Base-by-base conservation (phyloP, 1,139 yeast genomes). In the Magnusiomyces sp. region DNA sequence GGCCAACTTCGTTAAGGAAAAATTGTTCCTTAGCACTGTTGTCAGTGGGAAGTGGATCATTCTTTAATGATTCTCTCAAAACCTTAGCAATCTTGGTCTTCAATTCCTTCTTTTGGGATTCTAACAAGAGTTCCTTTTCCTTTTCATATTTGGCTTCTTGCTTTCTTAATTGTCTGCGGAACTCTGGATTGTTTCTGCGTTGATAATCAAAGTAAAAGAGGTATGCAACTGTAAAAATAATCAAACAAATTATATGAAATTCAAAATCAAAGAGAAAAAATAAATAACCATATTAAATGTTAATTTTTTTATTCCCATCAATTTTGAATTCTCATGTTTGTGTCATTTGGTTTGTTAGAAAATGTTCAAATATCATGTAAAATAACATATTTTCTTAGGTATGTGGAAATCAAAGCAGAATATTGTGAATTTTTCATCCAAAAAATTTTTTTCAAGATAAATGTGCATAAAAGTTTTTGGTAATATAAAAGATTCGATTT, bases 151-250 rank as follows among this genome's bases (percentile, higher is more conserved):
- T 63, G 72, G 55, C 59, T 53, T 81, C 76, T 62, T 78, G 75
- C 67, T 78, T 80, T 66, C 78, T 80, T 62, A 90, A 76, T 50
- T 77, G 66, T 63, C 77, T 81, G 75, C 98, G 85, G 76, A 92
- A 92, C 48, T 80, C 84, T 20, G 84, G 69, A 52, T 85, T 80
- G 68, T 75, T 76, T 73, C 97, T 86, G 71, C 98, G 87, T 70
- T 77, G 78, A 74, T 89, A 86, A 71, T 92, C 98, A 63, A 92
- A 92, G 73, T 87, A 92, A 45, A 80, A 73, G 52, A 94, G 88
- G 69, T 92, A 92, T 16, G 89, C 90, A 49, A 82, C 72, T 52
- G 71, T 57, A 17, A 34, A 37, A 3, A 49, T 48, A 27, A 31
- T n/a, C 11, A 16, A 19, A 27, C 7, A 33, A 11, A 36, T 37